These are phyloP conservation scores for Acorus gramineus DNA, from an alignment of 106 monocot genomes.

Conservation along the genomic window DNA sequence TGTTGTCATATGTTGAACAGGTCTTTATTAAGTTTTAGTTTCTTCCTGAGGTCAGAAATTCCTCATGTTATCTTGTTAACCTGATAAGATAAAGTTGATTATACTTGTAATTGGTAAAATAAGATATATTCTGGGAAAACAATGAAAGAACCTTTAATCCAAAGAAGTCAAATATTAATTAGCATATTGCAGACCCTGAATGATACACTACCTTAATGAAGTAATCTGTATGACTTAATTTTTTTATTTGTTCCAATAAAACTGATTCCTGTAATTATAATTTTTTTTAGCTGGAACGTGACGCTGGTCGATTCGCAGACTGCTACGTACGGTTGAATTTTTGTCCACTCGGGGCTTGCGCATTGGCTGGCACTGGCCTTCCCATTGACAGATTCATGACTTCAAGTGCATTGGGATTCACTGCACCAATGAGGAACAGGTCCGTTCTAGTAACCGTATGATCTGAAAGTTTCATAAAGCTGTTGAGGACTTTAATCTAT, in stretches of 20 bases:
- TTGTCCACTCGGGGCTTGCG: conserved; percentile 95
- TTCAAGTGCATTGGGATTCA: conserved; percentile 74
- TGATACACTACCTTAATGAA: no score
- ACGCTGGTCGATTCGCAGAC: conserved; percentile 55
- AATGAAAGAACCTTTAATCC: no score
- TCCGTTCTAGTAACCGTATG: not conserved
- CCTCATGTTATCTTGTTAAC: not conserved
- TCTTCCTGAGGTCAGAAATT: not conserved
- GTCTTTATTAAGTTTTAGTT: no score
- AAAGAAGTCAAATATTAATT: no score
- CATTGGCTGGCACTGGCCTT: conserved; percentile 97
- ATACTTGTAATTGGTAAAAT: no score
- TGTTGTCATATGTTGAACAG: conserved; percentile 92
- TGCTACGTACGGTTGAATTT: conserved; percentile 77
- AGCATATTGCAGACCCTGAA: no score
- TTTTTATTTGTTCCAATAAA: no score
- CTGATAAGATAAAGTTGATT: no score
- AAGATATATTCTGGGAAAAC: no score
- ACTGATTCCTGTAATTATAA: not conserved
- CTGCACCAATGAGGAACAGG: conserved; percentile 89
- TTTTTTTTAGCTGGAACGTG: conserved; percentile 71
- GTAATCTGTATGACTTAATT: no score
- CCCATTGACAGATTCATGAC: conserved; percentile 96
- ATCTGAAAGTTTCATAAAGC: no score
- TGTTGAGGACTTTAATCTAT: no score